These are phyloP conservation scores for Saccharomyces hybrid DNA, from an alignment of 1,139 yeast species.

Conservation along the genomic window DNA sequence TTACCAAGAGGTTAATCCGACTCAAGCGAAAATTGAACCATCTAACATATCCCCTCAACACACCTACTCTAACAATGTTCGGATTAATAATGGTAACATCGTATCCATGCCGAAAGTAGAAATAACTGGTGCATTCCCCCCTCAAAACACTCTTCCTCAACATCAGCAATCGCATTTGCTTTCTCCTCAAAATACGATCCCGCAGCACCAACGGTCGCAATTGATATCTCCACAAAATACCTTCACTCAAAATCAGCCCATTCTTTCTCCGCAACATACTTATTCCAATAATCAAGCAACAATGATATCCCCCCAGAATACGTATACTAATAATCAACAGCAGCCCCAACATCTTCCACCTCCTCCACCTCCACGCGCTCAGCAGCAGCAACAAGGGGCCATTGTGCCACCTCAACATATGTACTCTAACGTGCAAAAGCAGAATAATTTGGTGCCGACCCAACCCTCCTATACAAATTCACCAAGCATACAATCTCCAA, in stretches of 20 bases:
- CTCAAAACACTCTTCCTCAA: conserved; percentile 7
- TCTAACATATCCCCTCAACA: conserved; percentile 6
- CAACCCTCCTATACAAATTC: neutral
- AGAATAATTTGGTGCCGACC: neutral
- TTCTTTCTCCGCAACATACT: neutral
- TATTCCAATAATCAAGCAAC: neutral
- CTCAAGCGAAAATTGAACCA: conserved; percentile 1
- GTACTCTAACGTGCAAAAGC: conserved; percentile 7
- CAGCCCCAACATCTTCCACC: conserved; percentile 22
- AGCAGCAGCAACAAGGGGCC: conserved; percentile 7
- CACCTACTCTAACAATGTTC: conserved; percentile 2
- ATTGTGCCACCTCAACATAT: conserved; percentile 5
- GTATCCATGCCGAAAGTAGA: neutral
- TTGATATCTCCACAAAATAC: conserved; percentile 6
- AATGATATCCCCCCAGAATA: neutral
- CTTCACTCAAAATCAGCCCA: neutral
- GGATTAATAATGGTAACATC: conserved; percentile 10
- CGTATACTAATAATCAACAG: conserved; percentile 8
- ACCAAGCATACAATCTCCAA: conserved; percentile 26
- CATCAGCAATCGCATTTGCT: conserved; percentile 26
- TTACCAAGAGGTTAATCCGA: conserved; percentile 2
- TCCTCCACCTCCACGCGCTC: conserved; percentile 12
- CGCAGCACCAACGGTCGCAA: conserved; percentile 40
- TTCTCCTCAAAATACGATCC: conserved; percentile 41
- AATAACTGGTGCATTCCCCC: conserved; percentile 16